phyloP scores from a whole-genome alignment of 768 basidiomycete species.

The Leccinellum luteum region DNA sequence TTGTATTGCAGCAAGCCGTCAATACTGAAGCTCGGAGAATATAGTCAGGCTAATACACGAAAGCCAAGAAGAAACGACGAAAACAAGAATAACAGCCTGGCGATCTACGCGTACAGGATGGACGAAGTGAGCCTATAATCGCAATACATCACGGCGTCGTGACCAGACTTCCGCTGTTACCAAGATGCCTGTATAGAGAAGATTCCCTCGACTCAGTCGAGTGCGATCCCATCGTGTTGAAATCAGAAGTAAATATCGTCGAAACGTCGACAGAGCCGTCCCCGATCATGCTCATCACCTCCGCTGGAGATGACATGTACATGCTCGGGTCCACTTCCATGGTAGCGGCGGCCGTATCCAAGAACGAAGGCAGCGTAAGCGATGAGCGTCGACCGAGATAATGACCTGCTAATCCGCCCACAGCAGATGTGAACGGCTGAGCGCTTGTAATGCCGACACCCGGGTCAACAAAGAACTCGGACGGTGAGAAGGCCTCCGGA shows the following conservation, averaged over 20 bases:
- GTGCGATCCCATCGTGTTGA: conserved; percentile 24
- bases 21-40: neutral
- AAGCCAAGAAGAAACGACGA: neutral
- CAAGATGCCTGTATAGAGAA: conserved; percentile 26
- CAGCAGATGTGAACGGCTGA: conserved; percentile 25
- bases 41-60: conserved; percentile 9
- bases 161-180: conserved; percentile 20
- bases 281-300: conserved; percentile 62
- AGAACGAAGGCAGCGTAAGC: conserved; percentile 24
- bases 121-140: neutral
- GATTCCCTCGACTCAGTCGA: conserved; percentile 25
- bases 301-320: conserved; percentile 54
- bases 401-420: conserved; percentile 13
- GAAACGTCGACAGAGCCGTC: conserved; percentile 39
- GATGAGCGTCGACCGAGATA: conserved; percentile 30
- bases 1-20: neutral
- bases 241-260: conserved; percentile 33
- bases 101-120: conserved; percentile 17
- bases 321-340: conserved; percentile 51
- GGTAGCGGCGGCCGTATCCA: conserved; percentile 24
- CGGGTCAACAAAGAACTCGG: conserved; percentile 61
- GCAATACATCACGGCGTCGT: conserved; percentile 24
- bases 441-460: conserved; percentile 21
- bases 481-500: conserved; percentile 63
- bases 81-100: conserved; percentile 3